phyloP scores from a whole-genome alignment of 805 yeast species.

The Saccharomycopsis javanensis region DNA sequence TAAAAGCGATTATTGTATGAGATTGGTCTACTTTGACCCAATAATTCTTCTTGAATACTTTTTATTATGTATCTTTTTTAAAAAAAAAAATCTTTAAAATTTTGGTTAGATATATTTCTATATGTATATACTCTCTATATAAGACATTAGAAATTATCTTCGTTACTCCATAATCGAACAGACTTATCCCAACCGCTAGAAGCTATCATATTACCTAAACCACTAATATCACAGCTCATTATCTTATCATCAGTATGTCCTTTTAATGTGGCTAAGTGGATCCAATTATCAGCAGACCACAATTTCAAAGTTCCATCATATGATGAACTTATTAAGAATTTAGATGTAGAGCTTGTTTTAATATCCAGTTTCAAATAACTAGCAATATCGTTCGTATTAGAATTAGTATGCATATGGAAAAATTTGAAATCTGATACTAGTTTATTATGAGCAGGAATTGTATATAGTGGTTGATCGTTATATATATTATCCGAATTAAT shows the following conservation, averaged over 20 bases:
- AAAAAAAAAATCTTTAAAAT: too few species aligned
- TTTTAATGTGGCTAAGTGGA: slow-evolving; percentile 38
- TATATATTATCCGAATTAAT: not conserved
- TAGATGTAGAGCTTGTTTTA: slow-evolving; percentile 31
- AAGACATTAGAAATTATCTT: not conserved
- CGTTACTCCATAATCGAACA: slow-evolving; percentile 39
- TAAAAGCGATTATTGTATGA: too few species aligned
- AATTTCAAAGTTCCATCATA: slow-evolving; percentile 62
- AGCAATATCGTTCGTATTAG: slow-evolving; percentile 19
- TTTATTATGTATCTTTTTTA: not conserved
- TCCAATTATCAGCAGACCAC: slow-evolving; percentile 68
- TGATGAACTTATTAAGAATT: slow-evolving; percentile 48
- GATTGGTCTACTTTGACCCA: not conserved
- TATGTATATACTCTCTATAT: not conserved
- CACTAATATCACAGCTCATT: slow-evolving; percentile 53
- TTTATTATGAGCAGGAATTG: slow-evolving; percentile 68
- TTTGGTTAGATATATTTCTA: too few species aligned
- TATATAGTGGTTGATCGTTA: slow-evolving; percentile 22
- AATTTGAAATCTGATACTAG: slow-evolving; percentile 60
- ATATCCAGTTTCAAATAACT: slow-evolving; percentile 19
- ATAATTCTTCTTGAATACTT: not conserved
- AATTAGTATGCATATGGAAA: slow-evolving; percentile 27
- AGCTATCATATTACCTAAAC: slow-evolving; percentile 35
- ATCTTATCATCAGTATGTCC: slow-evolving; percentile 56
- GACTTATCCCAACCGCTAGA: slow-evolving; percentile 83